Evolutionary conservation across 1,284 basidiomycete species (phyloP).

Genomic region (Coniophora puteana): DNA sequence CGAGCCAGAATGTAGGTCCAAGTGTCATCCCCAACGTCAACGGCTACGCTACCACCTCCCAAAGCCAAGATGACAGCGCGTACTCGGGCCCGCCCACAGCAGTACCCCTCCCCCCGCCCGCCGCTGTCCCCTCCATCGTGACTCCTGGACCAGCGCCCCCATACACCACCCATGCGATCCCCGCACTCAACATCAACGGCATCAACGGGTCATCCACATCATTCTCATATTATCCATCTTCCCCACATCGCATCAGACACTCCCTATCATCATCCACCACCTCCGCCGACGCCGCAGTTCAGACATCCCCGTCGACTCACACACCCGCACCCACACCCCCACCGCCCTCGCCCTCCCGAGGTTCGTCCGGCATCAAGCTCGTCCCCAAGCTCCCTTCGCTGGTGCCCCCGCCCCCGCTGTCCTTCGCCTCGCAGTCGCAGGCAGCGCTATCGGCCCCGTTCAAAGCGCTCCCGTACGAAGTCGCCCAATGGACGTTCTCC

Average conservation of each 20-base stretch:
- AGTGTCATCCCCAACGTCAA: background rate
- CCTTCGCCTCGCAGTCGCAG: constrained; percentile 52
- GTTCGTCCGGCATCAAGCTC: constrained; percentile 1
- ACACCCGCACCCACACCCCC: background rate
- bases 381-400: constrained; percentile 33
- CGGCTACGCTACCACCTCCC: background rate
- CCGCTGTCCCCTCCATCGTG: no score
- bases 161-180: constrained; percentile 6
- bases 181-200: no score
- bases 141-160: constrained; percentile 1
- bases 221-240: no score
- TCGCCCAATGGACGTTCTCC: constrained; percentile 72
- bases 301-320: constrained; percentile 9
- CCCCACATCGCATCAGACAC: background rate
- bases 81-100: no score
- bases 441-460: constrained; percentile 51
- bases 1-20: no score
- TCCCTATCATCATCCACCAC: background rate
- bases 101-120: no score
- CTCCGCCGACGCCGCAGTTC: constrained; percentile 13
- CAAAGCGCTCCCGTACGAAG: constrained; percentile 67
- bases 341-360: constrained; percentile 5
- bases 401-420: constrained; percentile 42
- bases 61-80: no score
- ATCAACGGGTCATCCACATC: no score